A percentile compares a stretch with the other conserved stretches of the same genome.
These are phyloP conservation scores for Kregervanrija delftensis DNA, from an alignment of 805 yeast species.

Conservation along the genomic window DNA sequence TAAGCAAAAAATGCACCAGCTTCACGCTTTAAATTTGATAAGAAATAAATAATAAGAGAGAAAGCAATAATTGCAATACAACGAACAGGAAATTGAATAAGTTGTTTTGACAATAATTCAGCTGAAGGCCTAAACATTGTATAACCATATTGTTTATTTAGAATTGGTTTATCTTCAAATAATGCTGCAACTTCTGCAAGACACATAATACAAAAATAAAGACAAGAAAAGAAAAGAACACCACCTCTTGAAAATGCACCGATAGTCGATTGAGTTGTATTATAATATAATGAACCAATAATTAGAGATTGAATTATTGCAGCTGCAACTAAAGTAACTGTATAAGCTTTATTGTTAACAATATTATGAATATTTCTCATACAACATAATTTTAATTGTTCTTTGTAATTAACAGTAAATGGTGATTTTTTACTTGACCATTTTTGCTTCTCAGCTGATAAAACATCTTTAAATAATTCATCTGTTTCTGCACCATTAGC, in stretches of 20 bases:
- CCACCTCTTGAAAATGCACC: slow-evolving; percentile 63
- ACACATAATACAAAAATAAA: slow-evolving; percentile 54
- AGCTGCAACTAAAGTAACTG: slow-evolving; percentile 42
- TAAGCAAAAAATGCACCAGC: slow-evolving; percentile 52
- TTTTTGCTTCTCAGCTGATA: slow-evolving; percentile 30
- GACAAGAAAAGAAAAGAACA: slow-evolving; percentile 50
- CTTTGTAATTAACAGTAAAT: slow-evolving; percentile 34
- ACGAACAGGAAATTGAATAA: slow-evolving; percentile 53
- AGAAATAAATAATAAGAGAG: slow-evolving; percentile 43
- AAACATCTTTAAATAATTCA: slow-evolving; percentile 23
- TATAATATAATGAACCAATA: slow-evolving; percentile 54
- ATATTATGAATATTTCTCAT: slow-evolving; percentile 47
- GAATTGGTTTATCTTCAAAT: slow-evolving; percentile 55
- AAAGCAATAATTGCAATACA: slow-evolving; percentile 42
- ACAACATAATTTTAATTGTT: slow-evolving; percentile 46
- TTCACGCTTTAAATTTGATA: slow-evolving; percentile 42
- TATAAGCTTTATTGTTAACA: slow-evolving; percentile 50
- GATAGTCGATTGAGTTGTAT: slow-evolving; percentile 39
- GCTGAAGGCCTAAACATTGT: slow-evolving; percentile 60
- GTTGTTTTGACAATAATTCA: slow-evolving; percentile 50
- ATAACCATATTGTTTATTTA: slow-evolving; percentile 58
- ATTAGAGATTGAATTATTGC: slow-evolving; percentile 51
- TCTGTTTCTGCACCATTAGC: slow-evolving; percentile 28
- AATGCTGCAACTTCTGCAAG: slow-evolving; percentile 55
- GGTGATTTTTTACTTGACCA: slow-evolving; percentile 33